Evolutionary conservation across 2,329 filamentous ascomycete genomes (phyloP), one percentile per base, ranked within the genome.

Genomic region (Trichophyton schoenleinii): DNA sequence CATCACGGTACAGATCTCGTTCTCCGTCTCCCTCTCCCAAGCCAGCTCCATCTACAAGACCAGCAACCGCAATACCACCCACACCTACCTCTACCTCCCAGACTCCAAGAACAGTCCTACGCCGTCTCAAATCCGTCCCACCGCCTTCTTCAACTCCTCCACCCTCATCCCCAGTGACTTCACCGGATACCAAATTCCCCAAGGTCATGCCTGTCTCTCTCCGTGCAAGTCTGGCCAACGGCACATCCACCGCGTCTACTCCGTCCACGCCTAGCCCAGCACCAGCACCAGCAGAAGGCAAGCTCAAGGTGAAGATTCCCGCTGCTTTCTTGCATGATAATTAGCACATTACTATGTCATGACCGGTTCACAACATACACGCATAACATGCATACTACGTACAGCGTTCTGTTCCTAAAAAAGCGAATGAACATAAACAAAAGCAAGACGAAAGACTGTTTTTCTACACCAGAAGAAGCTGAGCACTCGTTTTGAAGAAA

Each of bases 311-410:
- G 9, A 57, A 38, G 20, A 57, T 57, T 1, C 55, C 55, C 11
- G 55, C 55, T 41, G 55, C 55, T 31, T 57, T 57, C 13, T 31
- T 57, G 31, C 55, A 57, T 42, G 55, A 57, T 41, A 41, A 11
- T n/a, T 57, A 42, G 18, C 55, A 22, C 34, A 38, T 13, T 9
- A 48, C 44, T 22, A 46, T 7, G 42, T 31, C 28, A 31, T 31
- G 28, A 31, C 38, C 38, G 7, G 18, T 46, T 48, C 9, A 22
- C 44, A 25, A 8, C 20, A 48, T 2, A 48, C 44, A 7, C 6
- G 5, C 28, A 31, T 31, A 48, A 48, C n/a, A 48, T 38, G 9
- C 34, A 38, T 38, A 13, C 34, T 38, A 38, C 34, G 34, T 38
- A 38, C 34, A 38, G 34, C 34, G 34, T 38, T 38, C 11, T 38